Base-by-base conservation (phyloP, 345 rosid species). In the Draba incana region DNA sequence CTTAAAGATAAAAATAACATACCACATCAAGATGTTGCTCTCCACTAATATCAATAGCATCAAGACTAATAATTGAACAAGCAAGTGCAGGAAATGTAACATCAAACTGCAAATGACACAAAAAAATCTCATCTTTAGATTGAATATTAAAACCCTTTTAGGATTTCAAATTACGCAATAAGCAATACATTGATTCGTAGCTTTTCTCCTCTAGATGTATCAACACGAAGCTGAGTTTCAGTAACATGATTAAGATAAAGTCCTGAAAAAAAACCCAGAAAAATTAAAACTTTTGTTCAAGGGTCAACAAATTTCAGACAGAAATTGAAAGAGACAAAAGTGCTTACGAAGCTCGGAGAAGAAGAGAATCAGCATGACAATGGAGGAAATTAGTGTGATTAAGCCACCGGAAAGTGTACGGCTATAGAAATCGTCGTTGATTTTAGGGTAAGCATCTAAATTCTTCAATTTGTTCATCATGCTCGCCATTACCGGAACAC, bases 1-100 rank as follows among this genome's bases (percentile, higher is more conserved):
- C 49, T 58, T 37, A 14, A 58, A 24, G 4, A 3, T 8, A 33
- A 6, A 5, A 33, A 33, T 1, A 7, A 83, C 88, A 63, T 81
- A 94, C 99, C 75, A 94, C 91, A 82, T 94, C 96, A 69, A 94
- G 90, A 72, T 91, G 99, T 70, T 90, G 82, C 79, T 89, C 96
- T 60, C 98, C 98, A 43, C 99, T 91, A 75, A 87, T 86, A 83
- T 94, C 99, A 89, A 94, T 94, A 41, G 96, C 87, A 75, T 94
- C 99, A 61, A 94, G 78, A 68, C 98, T 94, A 62, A 94, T 84
- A 73, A 94, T 80, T 35, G 99, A 85, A 75, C 99, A 94, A 10
- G 96, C 84, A 57, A 94, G 87, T 44, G 90, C 96, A 58, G 96
- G 95, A 69, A 94, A 94, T 1, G 92, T 86, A 71, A 94, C 86